phyloP scores from a whole-genome alignment of 257 asterid species.

The Solanum clarkiae region DNA sequence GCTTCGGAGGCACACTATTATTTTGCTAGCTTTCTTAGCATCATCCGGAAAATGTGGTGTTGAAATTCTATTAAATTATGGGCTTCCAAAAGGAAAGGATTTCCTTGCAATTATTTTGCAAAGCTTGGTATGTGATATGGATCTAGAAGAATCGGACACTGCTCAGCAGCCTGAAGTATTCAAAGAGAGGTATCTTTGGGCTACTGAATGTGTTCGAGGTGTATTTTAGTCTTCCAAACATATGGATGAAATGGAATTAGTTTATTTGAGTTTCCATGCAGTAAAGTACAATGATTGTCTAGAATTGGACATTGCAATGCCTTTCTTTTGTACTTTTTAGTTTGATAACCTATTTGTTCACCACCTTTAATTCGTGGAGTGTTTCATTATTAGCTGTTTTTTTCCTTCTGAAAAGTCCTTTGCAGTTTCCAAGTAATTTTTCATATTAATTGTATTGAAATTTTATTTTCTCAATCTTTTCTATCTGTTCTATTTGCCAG shows the following conservation, averaged over 20 bases:
- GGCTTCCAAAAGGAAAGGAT: constrained; percentile 37
- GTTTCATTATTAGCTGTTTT: background rate
- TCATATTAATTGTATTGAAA: background rate
- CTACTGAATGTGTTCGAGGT: background rate
- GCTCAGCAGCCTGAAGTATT: constrained; percentile 31
- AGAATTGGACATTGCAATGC: background rate
- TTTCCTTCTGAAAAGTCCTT: background rate
- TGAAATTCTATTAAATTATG: constrained; percentile 41
- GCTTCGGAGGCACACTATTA: constrained; percentile 70
- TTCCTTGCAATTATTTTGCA: constrained; percentile 57
- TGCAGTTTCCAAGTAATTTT: background rate
- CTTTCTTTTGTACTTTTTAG: background rate
- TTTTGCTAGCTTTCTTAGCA: constrained; percentile 75
- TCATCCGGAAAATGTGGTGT: constrained; percentile 60
- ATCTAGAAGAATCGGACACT: constrained; percentile 38
- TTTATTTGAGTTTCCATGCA: background rate
- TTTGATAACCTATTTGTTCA: background rate
- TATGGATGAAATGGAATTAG: background rate
- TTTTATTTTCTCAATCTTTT: background rate
- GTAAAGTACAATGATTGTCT: background rate
- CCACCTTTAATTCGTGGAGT: background rate
- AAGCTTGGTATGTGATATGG: constrained; percentile 57
- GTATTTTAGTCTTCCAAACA: background rate
- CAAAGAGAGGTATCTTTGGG: constrained; percentile 50
- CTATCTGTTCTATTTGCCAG: constrained; percentile 21